phyloP scores from a whole-genome alignment of 495 filamentous ascomycete species.

The Penicillium lividum region DNA sequence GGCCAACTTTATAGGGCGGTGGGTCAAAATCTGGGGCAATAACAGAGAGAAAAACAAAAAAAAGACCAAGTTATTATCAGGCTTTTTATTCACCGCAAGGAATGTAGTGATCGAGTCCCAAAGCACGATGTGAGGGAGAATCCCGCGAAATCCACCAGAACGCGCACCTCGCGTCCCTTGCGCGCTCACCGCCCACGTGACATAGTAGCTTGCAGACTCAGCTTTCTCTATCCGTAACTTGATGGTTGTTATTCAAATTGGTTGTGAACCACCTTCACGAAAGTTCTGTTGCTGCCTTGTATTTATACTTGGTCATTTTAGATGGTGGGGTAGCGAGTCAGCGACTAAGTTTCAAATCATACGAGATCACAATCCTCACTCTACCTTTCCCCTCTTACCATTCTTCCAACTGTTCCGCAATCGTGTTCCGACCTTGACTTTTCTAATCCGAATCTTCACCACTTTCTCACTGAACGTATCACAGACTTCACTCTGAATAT shows the following conservation, averaged over 20 bases:
- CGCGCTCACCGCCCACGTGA: constrained; percentile 34
- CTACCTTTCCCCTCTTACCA: background rate
- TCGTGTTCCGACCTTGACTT: background rate
- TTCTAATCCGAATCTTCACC: constrained; percentile 8
- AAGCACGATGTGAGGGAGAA: constrained; percentile 24
- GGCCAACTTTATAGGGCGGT: constrained; percentile 69
- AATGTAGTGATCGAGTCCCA: constrained; percentile 23
- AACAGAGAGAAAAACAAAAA: constrained; percentile 21
- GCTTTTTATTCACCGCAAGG: constrained; percentile 25
- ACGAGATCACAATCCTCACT: background rate
- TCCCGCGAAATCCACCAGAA: constrained; percentile 15
- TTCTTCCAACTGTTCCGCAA: background rate
- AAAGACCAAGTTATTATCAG: background rate
- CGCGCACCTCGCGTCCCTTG: constrained; percentile 33
- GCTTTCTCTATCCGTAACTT: background rate
- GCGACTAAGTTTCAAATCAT: background rate
- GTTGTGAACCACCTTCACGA: background rate
- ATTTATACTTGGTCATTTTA: background rate
- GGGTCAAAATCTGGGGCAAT: constrained; percentile 11
- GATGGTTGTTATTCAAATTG: background rate
- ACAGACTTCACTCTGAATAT: constrained; percentile 36
- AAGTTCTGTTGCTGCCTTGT: background rate
- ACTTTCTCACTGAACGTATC: constrained; percentile 9
- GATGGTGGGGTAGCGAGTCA: background rate
- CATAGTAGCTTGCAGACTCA: background rate